Conservation (phyloP, 805 yeast species). For the Schwanniomyces pseudopolymorphus region DNA sequence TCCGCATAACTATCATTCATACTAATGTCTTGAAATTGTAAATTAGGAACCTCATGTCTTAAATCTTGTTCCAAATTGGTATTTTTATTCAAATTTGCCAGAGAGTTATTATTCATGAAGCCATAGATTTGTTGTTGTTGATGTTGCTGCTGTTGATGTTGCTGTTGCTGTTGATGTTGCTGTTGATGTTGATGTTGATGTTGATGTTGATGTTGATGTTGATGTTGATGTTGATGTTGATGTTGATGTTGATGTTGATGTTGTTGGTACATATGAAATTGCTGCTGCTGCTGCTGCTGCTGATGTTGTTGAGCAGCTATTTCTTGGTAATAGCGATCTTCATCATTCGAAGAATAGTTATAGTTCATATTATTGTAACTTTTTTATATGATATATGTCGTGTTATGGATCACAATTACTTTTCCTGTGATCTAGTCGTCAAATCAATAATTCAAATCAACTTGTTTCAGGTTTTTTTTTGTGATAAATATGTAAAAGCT, state of each 20-base stretch:
- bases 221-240: slow-evolving; percentile 13
- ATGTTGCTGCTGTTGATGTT: slow-evolving; percentile 9
- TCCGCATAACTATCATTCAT: slow-evolving; percentile 36
- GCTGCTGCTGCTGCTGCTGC: slow-evolving; percentile 16
- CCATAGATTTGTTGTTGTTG: slow-evolving; percentile 10
- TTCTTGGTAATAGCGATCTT: slow-evolving; percentile 27
- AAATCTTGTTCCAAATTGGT: background rate
- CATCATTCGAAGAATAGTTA: slow-evolving; percentile 29
- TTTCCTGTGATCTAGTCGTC: background rate
- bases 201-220: slow-evolving; percentile 16
- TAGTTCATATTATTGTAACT: slow-evolving; percentile 21
- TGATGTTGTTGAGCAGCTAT: slow-evolving; percentile 18
- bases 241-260: slow-evolving; percentile 9
- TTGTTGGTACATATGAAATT: slow-evolving; percentile 12
- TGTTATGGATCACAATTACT: background rate
- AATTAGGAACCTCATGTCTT: slow-evolving; percentile 3
- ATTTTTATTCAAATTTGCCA: background rate
- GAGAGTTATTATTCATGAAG: background rate
- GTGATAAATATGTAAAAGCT: background rate
- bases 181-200: slow-evolving; percentile 16
- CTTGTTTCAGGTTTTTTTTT: background rate
- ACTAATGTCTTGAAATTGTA: background rate
- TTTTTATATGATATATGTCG: background rate
- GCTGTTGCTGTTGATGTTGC: slow-evolving; percentile 12
- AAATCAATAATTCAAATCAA: background rate